Percentiles rank a stretch among this genome's conserved stretches.
Conservation (phyloP, 2,329 filamentous ascomycete genomes). For the Sphaerulina musiva region DNA sequence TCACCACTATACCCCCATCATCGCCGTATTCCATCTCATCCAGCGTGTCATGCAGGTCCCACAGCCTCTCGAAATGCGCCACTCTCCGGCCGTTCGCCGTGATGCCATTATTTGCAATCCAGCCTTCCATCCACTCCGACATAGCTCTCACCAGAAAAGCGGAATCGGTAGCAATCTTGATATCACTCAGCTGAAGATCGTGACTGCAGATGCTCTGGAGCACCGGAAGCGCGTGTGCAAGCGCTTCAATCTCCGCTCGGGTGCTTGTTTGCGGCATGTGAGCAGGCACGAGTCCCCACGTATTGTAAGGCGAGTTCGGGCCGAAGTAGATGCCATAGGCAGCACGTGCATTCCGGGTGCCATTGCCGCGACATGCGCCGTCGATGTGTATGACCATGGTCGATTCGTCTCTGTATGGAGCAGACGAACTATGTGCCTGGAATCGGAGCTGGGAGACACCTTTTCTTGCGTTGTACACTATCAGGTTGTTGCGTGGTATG, state of each 20-base stretch:
- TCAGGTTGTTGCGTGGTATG: neutral
- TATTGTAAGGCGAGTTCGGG: neutral
- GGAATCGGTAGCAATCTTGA: conserved; percentile 4
- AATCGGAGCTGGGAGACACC: neutral
- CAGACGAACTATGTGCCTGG: neutral
- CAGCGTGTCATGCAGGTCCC: neutral
- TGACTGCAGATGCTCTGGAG: neutral
- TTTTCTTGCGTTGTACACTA: neutral
- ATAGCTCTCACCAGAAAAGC: neutral
- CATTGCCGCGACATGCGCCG: conserved; percentile 2
- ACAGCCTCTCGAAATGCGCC: neutral
- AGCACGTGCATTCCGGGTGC: neutral
- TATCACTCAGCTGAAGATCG: neutral
- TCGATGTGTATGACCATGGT: conserved; percentile 3
- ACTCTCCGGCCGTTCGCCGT: neutral
- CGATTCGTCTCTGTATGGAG: neutral
- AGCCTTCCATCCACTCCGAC: neutral
- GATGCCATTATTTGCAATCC: neutral
- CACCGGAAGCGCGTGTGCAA: neutral
- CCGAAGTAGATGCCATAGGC: conserved; percentile 3
- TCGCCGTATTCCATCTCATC: conserved; percentile 1
- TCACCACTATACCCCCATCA: neutral
- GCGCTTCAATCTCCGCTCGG: conserved; percentile 1
- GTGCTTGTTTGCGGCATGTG: neutral
- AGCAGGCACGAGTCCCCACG: neutral